These are phyloP conservation scores for Obelidium mucronatum DNA, from an alignment of 192 early-diverging fungal species.

Conservation along the genomic window DNA sequence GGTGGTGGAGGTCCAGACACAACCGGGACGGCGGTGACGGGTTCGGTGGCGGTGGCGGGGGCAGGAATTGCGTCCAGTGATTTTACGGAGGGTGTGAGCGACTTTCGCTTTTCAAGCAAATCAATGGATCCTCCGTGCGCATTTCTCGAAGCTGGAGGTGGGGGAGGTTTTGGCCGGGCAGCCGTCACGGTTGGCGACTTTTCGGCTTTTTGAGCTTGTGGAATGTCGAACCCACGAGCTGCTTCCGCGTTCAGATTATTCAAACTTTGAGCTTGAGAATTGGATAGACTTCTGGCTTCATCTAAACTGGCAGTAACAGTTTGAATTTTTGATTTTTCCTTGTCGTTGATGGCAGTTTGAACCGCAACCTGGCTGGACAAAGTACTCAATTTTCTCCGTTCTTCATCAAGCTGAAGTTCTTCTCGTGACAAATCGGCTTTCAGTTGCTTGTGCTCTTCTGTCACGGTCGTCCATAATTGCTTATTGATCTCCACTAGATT, in stretches of 20 bases:
- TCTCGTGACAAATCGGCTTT: slow-evolving; percentile 52
- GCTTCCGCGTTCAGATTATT: neutral
- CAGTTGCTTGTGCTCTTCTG: slow-evolving; percentile 68
- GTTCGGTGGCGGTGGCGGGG: neutral
- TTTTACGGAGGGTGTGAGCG: slow-evolving; percentile 8
- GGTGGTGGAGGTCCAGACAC: slow-evolving; percentile 30
- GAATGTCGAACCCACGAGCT: neutral
- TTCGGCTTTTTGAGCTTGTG: neutral
- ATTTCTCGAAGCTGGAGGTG: slow-evolving; percentile 20
- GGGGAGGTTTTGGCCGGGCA: slow-evolving; percentile 22
- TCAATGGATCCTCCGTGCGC: neutral
- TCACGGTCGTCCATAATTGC: slow-evolving; percentile 64
- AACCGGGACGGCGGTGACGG: neutral
- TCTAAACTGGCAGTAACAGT: neutral
- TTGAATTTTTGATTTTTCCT: slow-evolving; percentile 13
- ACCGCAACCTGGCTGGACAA: slow-evolving; percentile 28
- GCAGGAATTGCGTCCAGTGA: neutral
- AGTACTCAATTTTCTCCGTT: slow-evolving; percentile 7
- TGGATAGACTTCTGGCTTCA: slow-evolving; percentile 2
- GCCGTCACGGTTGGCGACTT: neutral
- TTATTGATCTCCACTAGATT: slow-evolving; percentile 71
- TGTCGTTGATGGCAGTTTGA: slow-evolving; percentile 24
- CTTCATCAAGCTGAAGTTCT: slow-evolving; percentile 30
- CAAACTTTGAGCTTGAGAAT: neutral
- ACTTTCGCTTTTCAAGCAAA: slow-evolving; percentile 15